phyloP scores from a whole-genome alignment of 805 yeast species.

The baker's yeast (Saccharomyces cerevisiae) region DNA sequence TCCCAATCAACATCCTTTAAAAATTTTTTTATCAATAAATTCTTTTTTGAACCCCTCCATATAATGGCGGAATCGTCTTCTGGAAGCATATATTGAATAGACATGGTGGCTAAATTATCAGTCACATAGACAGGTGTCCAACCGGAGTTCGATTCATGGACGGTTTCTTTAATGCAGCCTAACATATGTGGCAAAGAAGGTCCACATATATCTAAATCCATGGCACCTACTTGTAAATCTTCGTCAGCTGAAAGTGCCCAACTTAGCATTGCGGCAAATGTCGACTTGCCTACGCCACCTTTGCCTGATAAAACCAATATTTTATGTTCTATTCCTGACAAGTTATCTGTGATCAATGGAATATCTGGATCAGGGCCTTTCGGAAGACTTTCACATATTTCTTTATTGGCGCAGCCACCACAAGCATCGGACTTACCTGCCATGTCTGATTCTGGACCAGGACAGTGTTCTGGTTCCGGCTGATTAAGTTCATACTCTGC shows the following conservation, averaged over 20 bases:
- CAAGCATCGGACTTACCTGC: conserved; percentile 97
- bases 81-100: conserved; percentile 91
- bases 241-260: conserved; percentile 90
- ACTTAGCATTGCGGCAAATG: conserved; percentile 90
- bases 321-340: conserved; percentile 66
- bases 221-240: conserved; percentile 82
- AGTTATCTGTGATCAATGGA: conserved; percentile 59
- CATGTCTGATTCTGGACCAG: conserved; percentile 89
- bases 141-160: conserved; percentile 85
- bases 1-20: conserved; percentile 91
- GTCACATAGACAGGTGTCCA: conserved; percentile 96
- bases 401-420: conserved; percentile 88
- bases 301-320: conserved; percentile 74
- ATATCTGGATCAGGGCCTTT: conserved; percentile 95
- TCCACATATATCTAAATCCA: conserved; percentile 97
- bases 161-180: conserved; percentile 78
- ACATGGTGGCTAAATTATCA: conserved; percentile 91
- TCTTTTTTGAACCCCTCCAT: conserved; percentile 97
- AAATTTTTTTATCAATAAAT: conserved; percentile 86
- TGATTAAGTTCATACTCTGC: conserved; percentile 37
- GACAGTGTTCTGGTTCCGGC: conserved; percentile 95
- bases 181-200: conserved; percentile 93
- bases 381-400: conserved; percentile 77
- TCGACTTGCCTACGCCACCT: conserved; percentile 97
- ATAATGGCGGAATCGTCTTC: conserved; percentile 88